Percentiles rank a stretch among this genome's conserved stretches.
Conservation (phyloP, 106 monocot genomes). For the Phalaenopsis equestris region DNA sequence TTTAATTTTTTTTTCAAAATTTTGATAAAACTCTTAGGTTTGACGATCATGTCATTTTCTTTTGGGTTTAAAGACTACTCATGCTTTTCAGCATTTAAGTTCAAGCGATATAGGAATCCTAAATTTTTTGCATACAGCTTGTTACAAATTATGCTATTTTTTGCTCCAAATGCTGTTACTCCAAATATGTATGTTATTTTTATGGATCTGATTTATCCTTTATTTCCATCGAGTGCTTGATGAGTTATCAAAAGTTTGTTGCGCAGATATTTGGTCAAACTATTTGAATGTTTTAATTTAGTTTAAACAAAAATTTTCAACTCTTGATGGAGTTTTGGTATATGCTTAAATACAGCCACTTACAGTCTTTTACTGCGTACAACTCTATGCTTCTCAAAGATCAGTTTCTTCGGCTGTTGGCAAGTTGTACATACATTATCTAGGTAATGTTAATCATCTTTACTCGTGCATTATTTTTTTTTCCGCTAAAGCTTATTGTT, state of each 20-base stretch:
- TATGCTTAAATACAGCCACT: constrained; percentile 56
- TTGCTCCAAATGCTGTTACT: too few relatives aligned
- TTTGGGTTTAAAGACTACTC: too few relatives aligned
- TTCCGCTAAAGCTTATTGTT: not conserved
- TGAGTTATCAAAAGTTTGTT: not conserved
- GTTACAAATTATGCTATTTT: too few relatives aligned
- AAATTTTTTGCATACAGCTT: too few relatives aligned
- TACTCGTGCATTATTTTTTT: not conserved
- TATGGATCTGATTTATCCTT: not conserved
- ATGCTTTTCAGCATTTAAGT: too few relatives aligned
- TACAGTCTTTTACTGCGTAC: constrained; percentile 70
- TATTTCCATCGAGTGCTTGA: not conserved
- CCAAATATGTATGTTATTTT: not conserved
- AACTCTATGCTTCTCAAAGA: constrained; percentile 26
- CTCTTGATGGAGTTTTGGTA: not conserved
- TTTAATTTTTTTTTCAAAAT: too few relatives aligned
- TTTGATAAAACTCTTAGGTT: too few relatives aligned
- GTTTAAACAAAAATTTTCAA: not conserved
- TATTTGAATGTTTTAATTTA: not conserved
- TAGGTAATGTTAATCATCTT: constrained; percentile 40
- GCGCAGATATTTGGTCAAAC: not conserved
- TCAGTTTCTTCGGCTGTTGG: constrained; percentile 24
- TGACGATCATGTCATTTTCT: too few relatives aligned
- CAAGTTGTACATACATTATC: constrained; percentile 62
- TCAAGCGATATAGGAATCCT: too few relatives aligned